Base-by-base conservation (phyloP, 495 filamentous ascomycete genomes). In the Lichenothelia convexa region DNA sequence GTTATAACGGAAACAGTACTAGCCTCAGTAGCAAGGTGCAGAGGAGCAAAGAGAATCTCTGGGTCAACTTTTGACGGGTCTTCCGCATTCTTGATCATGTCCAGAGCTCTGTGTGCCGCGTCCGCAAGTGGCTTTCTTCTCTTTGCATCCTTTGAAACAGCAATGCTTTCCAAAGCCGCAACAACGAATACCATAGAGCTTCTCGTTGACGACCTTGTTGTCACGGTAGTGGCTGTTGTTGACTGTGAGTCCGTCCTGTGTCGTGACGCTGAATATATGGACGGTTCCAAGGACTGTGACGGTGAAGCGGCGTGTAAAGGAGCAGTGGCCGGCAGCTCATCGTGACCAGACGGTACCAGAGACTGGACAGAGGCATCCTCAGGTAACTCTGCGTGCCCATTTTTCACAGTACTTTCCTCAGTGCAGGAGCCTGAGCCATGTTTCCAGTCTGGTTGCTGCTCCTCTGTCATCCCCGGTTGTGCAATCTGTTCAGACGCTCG, bases 181-280 rank as follows among this genome's bases (percentile, higher is more conserved):
- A 92, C 76, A 41, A 94, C 81, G 53, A 95, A 95, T 36, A 93
- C 82, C 38, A 93, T 76, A 34, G 89, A 94, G 64, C 80, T 89
- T 56, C 93, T 77, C 36, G 75, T 67, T 20, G 57, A 61, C 22
- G 69, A 61, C 42, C 67, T 55, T 19, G 51, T 51, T 0, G 68
- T 69, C 24, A 58, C 63, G 31, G 63, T 64, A 1, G 67, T 68
- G 19, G 62, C 59, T 3, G 61, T 63, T 11, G 71, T 70, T 17
- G 72, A 73, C 34, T 67, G 53, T 21, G 72, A 74, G 45, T 75
- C 70, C 6, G 71, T 73, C 9, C 56, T 53, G 11, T 46, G 41
- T 3, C 56, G 52, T 30, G 41, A 29, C 12, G 19, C n/a, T n/a
- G n/a, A n/a, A n/a, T n/a, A n/a, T n/a, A n/a, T n/a, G n/a, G n/a